Base-by-base conservation (phyloP, 352 stramenopile genomes). In the Phytopythium litorale region DNA sequence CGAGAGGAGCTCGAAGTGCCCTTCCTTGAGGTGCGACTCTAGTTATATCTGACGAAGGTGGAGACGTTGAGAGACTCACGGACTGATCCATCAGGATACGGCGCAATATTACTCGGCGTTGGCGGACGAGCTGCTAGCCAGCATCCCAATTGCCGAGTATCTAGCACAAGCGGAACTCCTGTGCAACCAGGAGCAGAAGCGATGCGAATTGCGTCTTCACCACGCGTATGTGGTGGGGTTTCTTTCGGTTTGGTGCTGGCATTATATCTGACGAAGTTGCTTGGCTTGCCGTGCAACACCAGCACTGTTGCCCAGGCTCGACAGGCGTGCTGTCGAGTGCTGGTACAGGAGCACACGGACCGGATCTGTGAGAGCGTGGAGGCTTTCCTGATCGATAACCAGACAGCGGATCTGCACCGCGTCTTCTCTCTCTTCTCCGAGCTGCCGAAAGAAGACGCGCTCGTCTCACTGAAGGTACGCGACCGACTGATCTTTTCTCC, bases 351-450 rank as follows among this genome's bases (percentile, higher is more conserved):
- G 30, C 84, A 95, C 58, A 79, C 79, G 32, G 84, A 95, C 56
- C 83, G 73, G 33, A 92, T 95, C 21, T 95, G 87, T 66, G 81
- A 91, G 53, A 79, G 92, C 45, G 80, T 79, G 0, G 83, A 94
- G 59, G 75, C 52, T 8, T 95, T 95, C 49, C 65, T 95, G 58
- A 79, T 79, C 12, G 82, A 88, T 62, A 89, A 92, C 56, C 82
- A 92, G 56, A 92, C 79, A 4, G 65, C 91, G 51, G 82, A 95
- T 68, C 67, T 95, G 4, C 84, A 80, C 50, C 75, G 87, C 21
- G 67, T 95, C 11, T 95, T 93, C 59, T 84, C 78, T 19, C 67
- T 95, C 9, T 94, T 95, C 64, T 95, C 82, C 1, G 84, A 95
- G 62, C 64, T 95, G 28, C 71, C 82, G 0, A 93, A 89, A 56